Conservation (phyloP, 2,329 filamentous ascomycete genomes). For the Pyrenophora teres region DNA sequence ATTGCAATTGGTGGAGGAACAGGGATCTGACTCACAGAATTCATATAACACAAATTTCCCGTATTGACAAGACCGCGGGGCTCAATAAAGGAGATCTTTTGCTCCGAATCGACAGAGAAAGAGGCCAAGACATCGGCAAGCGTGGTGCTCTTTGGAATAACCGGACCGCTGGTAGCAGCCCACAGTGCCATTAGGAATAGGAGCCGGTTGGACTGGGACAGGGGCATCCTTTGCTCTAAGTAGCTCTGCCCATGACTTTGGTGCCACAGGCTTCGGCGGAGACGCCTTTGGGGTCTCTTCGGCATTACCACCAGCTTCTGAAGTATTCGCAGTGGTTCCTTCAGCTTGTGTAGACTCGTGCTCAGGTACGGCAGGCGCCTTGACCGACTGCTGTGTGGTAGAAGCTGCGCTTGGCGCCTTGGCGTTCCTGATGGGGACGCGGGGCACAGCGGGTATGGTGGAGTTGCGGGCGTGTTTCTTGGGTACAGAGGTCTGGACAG, state of each 20-base stretch:
- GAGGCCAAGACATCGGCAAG: conserved; percentile 77
- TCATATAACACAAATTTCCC: conserved; percentile 99
- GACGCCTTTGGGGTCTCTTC: conserved; percentile 49
- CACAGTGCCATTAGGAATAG: conserved; percentile 33
- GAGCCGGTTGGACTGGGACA: conserved; percentile 26
- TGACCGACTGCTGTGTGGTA: conserved; percentile 43
- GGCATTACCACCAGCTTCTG: conserved; percentile 18
- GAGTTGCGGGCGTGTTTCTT: conserved; percentile 49
- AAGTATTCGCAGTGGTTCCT: conserved; percentile 7
- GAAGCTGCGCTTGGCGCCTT: conserved; percentile 41
- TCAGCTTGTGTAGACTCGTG: conserved; percentile 16
- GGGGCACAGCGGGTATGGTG: conserved; percentile 56
- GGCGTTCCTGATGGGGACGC: conserved; percentile 56
- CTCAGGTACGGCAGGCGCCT: conserved; percentile 28
- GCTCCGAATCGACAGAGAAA: conserved; percentile 68
- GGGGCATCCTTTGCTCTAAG: conserved; percentile 59
- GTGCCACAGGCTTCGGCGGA: conserved; percentile 54
- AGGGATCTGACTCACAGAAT: conserved; percentile 71
- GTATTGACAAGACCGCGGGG: conserved; percentile 94
- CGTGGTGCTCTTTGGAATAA: conserved; percentile 61
- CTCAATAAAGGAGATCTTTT: conserved; percentile 81
- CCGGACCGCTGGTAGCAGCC: conserved; percentile 46
- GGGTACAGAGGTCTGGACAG: conserved; percentile 37
- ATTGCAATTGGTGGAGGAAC: not conserved
- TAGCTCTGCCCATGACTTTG: conserved; percentile 71